phyloP scores from a whole-genome alignment of 352 stramenopile species.

The Phytopythium oedochilum region DNA sequence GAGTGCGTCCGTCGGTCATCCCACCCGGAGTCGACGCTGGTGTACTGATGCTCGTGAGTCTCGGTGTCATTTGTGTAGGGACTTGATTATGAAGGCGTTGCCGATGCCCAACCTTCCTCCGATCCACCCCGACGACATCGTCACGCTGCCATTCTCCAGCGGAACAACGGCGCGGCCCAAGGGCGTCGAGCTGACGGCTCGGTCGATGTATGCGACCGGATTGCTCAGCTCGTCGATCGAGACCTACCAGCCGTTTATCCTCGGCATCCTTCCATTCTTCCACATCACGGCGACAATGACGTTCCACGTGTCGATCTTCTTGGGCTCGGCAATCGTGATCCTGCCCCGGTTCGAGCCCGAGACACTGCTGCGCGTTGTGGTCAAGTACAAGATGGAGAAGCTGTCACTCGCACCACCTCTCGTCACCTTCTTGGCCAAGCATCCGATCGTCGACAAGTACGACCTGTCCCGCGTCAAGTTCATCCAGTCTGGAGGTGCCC shows the following conservation, averaged over 20 bases:
- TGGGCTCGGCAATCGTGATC: slow-evolving; percentile 67
- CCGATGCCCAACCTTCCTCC: slow-evolving; percentile 21
- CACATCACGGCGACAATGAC: slow-evolving; percentile 87
- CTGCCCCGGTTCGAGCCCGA: slow-evolving; percentile 84
- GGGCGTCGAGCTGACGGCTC: slow-evolving; percentile 84
- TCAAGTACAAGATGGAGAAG: slow-evolving; percentile 53
- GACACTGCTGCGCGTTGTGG: slow-evolving; percentile 75
- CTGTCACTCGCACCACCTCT: slow-evolving; percentile 82
- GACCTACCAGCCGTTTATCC: slow-evolving; percentile 22
- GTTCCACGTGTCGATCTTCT: slow-evolving; percentile 64
- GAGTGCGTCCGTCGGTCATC: slow-evolving; percentile 17
- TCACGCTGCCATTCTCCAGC: slow-evolving; percentile 87
- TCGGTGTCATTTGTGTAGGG: slow-evolving; percentile 40
- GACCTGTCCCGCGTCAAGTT: slow-evolving; percentile 66
- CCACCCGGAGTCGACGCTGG: too few species aligned
- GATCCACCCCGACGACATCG: slow-evolving; percentile 20
- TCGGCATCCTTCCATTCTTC: slow-evolving; percentile 87
- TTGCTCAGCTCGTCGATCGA: slow-evolving; percentile 46
- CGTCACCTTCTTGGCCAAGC: slow-evolving; percentile 71
- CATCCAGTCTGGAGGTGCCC: slow-evolving; percentile 76
- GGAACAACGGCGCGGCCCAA: slow-evolving; percentile 90
- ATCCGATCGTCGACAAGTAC: slow-evolving; percentile 85
- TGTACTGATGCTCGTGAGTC: too few species aligned
- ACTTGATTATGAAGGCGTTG: slow-evolving; percentile 27
- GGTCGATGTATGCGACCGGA: slow-evolving; percentile 75